Base-by-base conservation (phyloP, 2,329 filamentous ascomycete species). In the Talaromyces marneffei region DNA sequence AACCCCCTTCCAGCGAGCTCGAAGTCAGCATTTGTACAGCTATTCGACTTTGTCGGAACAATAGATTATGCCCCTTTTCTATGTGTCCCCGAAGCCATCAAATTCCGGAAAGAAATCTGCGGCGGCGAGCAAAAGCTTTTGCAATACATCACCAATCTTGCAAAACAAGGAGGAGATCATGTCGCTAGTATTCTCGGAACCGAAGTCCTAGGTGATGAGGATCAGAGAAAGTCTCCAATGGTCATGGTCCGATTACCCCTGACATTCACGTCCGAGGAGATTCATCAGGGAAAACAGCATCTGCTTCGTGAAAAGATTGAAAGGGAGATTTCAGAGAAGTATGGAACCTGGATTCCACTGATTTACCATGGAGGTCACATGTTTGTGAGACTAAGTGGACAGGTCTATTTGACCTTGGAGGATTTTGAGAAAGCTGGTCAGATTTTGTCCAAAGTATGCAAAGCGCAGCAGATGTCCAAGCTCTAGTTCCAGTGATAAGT, bases 31-130 rank as follows among this genome's bases (percentile, higher is more conserved):
- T 96, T 90, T 65, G 82, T 90, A 14, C 76, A 72, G 16, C 85
- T 87, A 46, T 96, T 96, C 69, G 85, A 91, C 67, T 93, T 87
- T 64, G 81, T 88, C 3, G 91, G 89, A 14, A 95, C 92, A 0
- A 73, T 87, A 5, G 92, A 96, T 68, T 86, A 84, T 63, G 79
- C 84, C 4, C 84, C 90, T 0, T 93, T 87, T 65, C 77, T 91
- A 0, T 91, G 87, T 69, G 80, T 94, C n/a, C 84, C 86, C 8
- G 85, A 89, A 9, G 86, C 88, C 0, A 78, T 96, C 27, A 76
- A 82, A 50, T 96, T 89, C 83, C 83, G 92, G 1, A 70, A 81
- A 25, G 79, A 86, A 39, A 79, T 85, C 7, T 83, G 91, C 16
- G 89, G 89, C 42, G 91, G 92, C 33, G 92, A 96, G 71, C 80